phyloP scores from a whole-genome alignment of 2,329 filamentous ascomycete genomes.

The Talaromyces rugulosus region DNA sequence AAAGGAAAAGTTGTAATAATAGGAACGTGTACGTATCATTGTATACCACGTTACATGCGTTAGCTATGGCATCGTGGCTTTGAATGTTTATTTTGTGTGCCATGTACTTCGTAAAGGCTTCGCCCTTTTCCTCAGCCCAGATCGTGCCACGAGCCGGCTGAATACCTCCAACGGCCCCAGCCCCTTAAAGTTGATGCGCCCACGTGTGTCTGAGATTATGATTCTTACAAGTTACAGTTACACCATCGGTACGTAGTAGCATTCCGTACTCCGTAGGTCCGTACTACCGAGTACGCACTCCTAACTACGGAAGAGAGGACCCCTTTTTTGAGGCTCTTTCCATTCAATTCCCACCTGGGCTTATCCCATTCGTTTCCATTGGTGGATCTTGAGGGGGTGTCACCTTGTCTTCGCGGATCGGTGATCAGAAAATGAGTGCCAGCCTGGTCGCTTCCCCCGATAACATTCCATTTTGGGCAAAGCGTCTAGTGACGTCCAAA shows the following conservation, averaged over 20 bases:
- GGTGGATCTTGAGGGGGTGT: not conserved
- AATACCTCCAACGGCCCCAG: not conserved
- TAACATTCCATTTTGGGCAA: not conserved
- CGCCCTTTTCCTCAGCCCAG: not conserved
- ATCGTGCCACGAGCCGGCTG: not conserved
- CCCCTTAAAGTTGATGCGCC: not conserved
- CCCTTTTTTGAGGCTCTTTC: not conserved
- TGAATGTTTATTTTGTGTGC: not conserved
- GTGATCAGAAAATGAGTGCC: not conserved
- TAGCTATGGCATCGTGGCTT: not conserved
- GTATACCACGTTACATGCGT: not conserved
- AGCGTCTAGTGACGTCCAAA: not conserved
- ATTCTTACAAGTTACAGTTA: not conserved
- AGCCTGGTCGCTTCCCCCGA: not conserved
- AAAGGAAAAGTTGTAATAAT: not conserved
- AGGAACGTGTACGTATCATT: not conserved
- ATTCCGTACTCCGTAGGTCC: not conserved
- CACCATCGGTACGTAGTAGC: no score
- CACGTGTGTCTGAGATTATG: not conserved
- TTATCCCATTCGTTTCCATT: not conserved
- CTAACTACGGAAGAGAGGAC: not conserved
- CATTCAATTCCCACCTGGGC: not conserved
- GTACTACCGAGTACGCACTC: no score
- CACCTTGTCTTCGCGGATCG: not conserved
- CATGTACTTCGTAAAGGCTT: not conserved